Evolutionary conservation across 192 early-diverging fungal genomes (phyloP), one percentile per base, ranked within the genome.

Genomic region (Funneliformis geosporum): DNA sequence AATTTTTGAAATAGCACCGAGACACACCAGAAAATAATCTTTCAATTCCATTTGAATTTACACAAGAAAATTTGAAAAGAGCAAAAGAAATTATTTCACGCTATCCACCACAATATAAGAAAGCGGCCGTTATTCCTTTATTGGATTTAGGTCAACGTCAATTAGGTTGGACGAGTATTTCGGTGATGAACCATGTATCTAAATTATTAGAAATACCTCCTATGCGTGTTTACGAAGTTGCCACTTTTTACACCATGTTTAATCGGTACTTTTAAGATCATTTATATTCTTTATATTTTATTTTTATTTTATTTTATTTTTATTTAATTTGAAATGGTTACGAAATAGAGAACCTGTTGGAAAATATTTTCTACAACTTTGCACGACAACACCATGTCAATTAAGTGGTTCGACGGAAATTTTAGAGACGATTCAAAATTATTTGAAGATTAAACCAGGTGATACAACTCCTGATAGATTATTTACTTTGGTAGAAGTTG

Each of bases 221-320:
- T 33, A 98, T 99, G 96, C 92, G 98, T 73, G 97, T 99, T 64
- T 99, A 99, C 88, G 97, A 99, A 84, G 98, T 99, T 25, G 98
- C 98, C n/a, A 99, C 97, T 42, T 99, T 99, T 86, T 99, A 99
- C 83, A 99, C 98, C 73, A 99, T 99, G 98, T 99, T 95, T 88
- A 98, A 98, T 90, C 90, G 96, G 90, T 93, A 83, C 68, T 75
- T 80, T 23, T n/a, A n/a, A n/a, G n/a, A n/a, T n/a, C n/a, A n/a
- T n/a, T n/a, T 62, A n/a, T 59, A 9, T 40, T 73, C 9, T 28
- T 11, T 73, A 10, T 28, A 21, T 39, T 23, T n/a, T 38, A 18
- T 8, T 8, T 8, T 33, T 11, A 28, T 25, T 12, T 7, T 65
- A 11, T 38, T 66, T 6, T 16, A 28, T 25, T 65, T 66, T 38